phyloP scores from a whole-genome alignment of 768 basidiomycete species.

The Cyathus striatus region DNA sequence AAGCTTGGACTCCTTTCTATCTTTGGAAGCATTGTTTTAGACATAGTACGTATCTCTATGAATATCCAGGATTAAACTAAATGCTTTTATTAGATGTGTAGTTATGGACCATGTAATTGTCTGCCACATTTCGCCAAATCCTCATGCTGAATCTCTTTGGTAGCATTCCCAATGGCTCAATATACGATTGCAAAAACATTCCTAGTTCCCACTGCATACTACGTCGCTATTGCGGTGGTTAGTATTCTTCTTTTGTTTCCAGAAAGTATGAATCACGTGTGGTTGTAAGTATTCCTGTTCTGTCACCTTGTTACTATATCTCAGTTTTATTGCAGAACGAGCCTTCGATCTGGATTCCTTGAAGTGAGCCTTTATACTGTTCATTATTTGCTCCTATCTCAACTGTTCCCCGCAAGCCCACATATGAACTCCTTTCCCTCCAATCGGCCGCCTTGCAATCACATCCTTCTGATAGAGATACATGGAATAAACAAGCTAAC shows the following conservation, averaged over 20 bases:
- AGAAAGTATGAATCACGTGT: conserved; percentile 36
- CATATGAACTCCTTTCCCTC: conserved; percentile 22
- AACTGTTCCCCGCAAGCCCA: conserved; percentile 18
- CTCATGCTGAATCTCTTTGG: background rate
- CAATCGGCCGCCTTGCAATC: conserved; percentile 26
- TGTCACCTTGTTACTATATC: background rate
- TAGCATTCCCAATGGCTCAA: conserved; percentile 32
- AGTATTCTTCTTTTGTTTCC: conserved; percentile 36
- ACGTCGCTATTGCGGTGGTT: conserved; percentile 33
- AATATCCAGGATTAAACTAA: background rate
- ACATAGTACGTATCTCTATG: conserved; percentile 21
- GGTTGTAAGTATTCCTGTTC: conserved; percentile 21
- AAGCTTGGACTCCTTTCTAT: conserved; percentile 34
- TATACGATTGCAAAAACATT: conserved; percentile 36
- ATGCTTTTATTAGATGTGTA: conserved; percentile 22
- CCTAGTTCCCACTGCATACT: conserved; percentile 33
- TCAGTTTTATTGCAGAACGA: conserved; percentile 13
- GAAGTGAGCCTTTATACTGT: conserved; percentile 11
- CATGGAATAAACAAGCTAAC: conserved; percentile 23
- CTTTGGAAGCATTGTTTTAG: conserved; percentile 38
- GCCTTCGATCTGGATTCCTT: conserved; percentile 22
- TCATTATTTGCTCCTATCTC: background rate
- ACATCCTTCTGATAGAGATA: conserved; percentile 26
- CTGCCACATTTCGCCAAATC: background rate
- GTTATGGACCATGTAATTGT: conserved; percentile 27